Evolutionary conservation across 148 eudicot species (phyloP).

Genomic region (Heliamphora exappendiculata): DNA sequence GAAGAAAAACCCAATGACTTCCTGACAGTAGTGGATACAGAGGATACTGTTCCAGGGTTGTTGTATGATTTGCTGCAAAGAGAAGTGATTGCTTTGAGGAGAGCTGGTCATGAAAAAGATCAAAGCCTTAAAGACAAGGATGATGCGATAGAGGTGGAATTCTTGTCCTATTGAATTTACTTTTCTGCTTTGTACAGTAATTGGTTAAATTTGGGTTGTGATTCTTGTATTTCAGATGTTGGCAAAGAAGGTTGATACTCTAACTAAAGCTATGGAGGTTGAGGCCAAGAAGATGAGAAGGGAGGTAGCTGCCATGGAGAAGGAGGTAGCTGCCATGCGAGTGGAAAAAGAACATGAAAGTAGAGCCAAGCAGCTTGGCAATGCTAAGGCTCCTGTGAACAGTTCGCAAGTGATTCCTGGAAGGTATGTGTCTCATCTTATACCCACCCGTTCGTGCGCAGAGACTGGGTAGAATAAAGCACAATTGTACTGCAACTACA

Average conservation of each 20-base stretch:
- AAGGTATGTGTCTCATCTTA: slow-evolving; percentile 45
- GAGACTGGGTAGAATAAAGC: background rate
- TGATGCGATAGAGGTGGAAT: slow-evolving; percentile 84
- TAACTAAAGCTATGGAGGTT: slow-evolving; percentile 97
- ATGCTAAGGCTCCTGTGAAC: slow-evolving; percentile 56
- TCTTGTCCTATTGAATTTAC: background rate
- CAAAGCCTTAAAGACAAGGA: slow-evolving; percentile 98
- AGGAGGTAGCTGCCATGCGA: slow-evolving; percentile 96
- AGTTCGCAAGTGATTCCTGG: slow-evolving; percentile 74
- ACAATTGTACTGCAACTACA: background rate
- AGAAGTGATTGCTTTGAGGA: slow-evolving; percentile 85
- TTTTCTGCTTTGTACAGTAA: background rate
- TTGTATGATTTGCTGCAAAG: slow-evolving; percentile 88
- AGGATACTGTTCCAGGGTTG: slow-evolving; percentile 75
- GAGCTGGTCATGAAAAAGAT: slow-evolving; percentile 88
- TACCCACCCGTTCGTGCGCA: background rate
- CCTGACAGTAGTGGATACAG: slow-evolving; percentile 42
- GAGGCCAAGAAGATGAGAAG: slow-evolving; percentile 99
- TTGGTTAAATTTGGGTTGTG: slow-evolving; percentile 2
- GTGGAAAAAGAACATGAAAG: slow-evolving; percentile 90
- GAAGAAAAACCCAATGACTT: slow-evolving; percentile 64
- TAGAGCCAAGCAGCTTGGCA: slow-evolving; percentile 64
- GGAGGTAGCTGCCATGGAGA: slow-evolving; percentile 99
- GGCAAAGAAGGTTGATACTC: slow-evolving; percentile 93
- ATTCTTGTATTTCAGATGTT: slow-evolving; percentile 54